Percentiles rank a stretch among this genome's conserved stretches.
Evolutionary conservation across 164 flowering plant species (phyloP).

Genomic region (Nelumbo lutea): DNA sequence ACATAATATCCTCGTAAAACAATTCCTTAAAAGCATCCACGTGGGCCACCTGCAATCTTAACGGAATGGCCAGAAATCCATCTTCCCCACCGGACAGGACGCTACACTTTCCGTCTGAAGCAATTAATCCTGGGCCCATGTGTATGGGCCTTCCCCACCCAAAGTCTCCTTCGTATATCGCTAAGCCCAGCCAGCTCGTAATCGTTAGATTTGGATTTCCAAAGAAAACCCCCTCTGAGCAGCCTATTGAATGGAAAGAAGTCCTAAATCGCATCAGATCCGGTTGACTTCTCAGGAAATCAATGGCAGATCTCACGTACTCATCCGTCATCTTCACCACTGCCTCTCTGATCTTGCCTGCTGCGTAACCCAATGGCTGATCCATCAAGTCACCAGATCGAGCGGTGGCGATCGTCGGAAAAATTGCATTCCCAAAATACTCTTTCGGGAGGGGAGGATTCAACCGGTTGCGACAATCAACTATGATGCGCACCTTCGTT

Average conservation of each 20-base stretch:
- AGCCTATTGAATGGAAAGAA: background rate
- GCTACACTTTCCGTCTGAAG: conserved; percentile 30
- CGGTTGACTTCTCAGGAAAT: conserved; percentile 1
- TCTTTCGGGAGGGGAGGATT: conserved; percentile 21
- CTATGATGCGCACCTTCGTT: conserved; percentile 13
- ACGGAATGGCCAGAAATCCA: conserved; percentile 32
- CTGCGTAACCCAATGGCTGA: conserved; percentile 16
- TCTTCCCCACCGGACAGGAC: conserved; percentile 35
- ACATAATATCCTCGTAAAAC: conserved; percentile 28
- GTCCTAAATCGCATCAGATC: conserved; percentile 7
- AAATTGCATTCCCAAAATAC: conserved; percentile 30
- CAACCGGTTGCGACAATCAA: conserved; percentile 21
- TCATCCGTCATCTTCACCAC: conserved; percentile 13
- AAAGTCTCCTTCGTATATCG: conserved; percentile 23
- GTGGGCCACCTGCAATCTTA: conserved; percentile 30
- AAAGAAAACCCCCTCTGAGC: conserved; percentile 5
- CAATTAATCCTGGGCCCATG: conserved; percentile 36
- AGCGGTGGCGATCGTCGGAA: background rate
- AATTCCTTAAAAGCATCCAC: conserved; percentile 34
- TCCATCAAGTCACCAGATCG: conserved; percentile 18
- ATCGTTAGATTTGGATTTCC: conserved; percentile 33
- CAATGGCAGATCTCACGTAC: conserved; percentile 13
- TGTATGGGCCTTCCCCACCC: conserved; percentile 51
- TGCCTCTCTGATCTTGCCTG: conserved; percentile 19
- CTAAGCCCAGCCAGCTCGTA: conserved; percentile 31